Base-by-base conservation (phyloP, 495 filamentous ascomycete species). In the Aspergillus sclerotioniger region DNA sequence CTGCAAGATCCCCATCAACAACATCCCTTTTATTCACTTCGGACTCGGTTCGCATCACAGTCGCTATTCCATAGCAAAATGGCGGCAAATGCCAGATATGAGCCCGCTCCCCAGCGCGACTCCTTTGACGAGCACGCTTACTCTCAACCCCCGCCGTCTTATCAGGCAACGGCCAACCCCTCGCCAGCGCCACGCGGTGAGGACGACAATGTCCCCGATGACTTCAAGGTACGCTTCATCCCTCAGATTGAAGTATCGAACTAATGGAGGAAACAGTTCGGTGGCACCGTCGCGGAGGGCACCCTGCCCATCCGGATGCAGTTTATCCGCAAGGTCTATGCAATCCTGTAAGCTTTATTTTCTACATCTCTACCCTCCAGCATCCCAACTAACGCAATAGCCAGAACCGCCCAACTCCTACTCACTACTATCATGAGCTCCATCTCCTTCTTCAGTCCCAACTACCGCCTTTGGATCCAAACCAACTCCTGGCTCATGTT, bases 261-360 rank as follows among this genome's bases (percentile, higher is more conserved):
- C 7, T 39, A 15, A 6, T 62, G 51, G 61, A 17, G 28, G 28
- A 3, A 15, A 13, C 62, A 92, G 87, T 98, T 93, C 67, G 92
- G 92, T 45, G 92, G 90, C 37, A 90, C 84, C 10, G 91, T 98
- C 51, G 84, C 93, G 57, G 95, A 97, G 76, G 95, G 88, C 41
- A 95, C 92, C 9, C 78, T 98, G 66, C 90, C 94, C 60, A 96
- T 98, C 71, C 88, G 94, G 59, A 96, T 97, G 86, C 89, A 92
- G 77, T 98, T 99, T 74, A 84, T 99, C 59, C 90, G 94, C 67
- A 99, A 99, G 75, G 89, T 91, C 56, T 92, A 93, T 72, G 79
- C 87, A 19, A 93, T 93, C 66, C 74, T 93, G 82, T 89, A 76
- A 76, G 84, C 71, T n/a, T n/a, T n/a, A n/a, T n/a, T n/a, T n/a